Base-by-base conservation (phyloP, 148 eudicot species). In the Linanthus parryae region DNA sequence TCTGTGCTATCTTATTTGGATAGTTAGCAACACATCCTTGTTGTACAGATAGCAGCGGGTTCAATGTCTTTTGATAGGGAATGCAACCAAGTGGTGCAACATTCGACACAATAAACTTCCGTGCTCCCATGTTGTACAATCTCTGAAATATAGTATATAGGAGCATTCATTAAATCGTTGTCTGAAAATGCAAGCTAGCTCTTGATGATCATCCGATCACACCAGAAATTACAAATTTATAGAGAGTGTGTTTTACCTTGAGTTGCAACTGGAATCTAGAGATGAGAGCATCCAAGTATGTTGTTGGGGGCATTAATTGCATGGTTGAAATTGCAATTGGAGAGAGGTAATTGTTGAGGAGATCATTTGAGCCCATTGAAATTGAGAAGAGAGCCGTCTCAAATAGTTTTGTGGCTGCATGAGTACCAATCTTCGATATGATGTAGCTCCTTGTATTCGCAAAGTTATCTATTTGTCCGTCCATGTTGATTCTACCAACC, bases 41-140 rank as follows among this genome's bases (percentile, higher is more conserved):
- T 1, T 82, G 82, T 1, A 75, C 65, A n/a, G 67, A 67, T 42
- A n/a, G n/a, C n/a, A n/a, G n/a, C n/a, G 90, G 97, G 59, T 79
- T 77, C 14, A 59, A 1, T 0, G 82, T 90, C 60, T 82, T 79
- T 37, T 72, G 62, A 53, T 30, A 79, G 14, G 97, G 97, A 53
- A 88, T 82, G 55, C 97, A 88, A 4, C 97, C 97, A 36, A 88
- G 77, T n/a, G 94, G 97, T 48, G 94, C 97, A 0, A 88, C 97
- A 50, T 88, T 88, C n/a, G 69, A 71, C 42, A 88, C 80, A 30
- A 79, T 12, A 23, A 88, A 61, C 43, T 73, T 81, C 67, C 82
- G 79, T 13, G 87, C 97, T 23, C 97, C 97, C 82, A 84, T 65
- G 1, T 56, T 61, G 54, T 82, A 70, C 2, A 88, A 63, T 43